Base-by-base conservation (phyloP, 2,329 filamentous ascomycete genomes). In the Sarocladiaceae sp. region DNA sequence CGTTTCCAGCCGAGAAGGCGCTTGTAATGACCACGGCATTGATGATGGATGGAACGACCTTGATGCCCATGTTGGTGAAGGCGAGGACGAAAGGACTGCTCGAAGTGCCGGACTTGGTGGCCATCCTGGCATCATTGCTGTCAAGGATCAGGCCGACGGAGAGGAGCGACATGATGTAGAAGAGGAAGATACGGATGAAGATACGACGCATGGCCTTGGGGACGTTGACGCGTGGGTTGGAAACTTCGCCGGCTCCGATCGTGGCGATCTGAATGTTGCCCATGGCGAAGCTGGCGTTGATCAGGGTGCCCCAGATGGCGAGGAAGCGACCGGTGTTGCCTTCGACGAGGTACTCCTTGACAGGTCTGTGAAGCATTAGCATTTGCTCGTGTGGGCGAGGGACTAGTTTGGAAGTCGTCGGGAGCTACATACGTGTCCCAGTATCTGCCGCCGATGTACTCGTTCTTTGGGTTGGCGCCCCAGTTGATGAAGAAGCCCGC, bases 11-110 rank as follows among this genome's bases (percentile, higher is more conserved):
- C 23, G 54, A 56, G 56, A 56, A 59, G 2, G 58, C 58, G 20
- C 53, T 56, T 22, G 58, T 58, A 10, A 59, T 55, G 8, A 63
- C 79, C 57, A 80, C 74, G 3, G 69, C 75, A 60, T 81, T 80
- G 64, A 80, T 76, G 56, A 80, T 74, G 46, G 72, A 76, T 1
- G 76, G 76, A 11, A 79, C 66, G 15, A 69, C 74, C 33, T 70
- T 65, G 63, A 80, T 76, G 20, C 74, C 72, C 31, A 77, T 76
- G 48, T 77, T 69, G 56, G 72, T 58, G 57, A 78, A 77, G 48
- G 76, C 77, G 33, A 79, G 65, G 25, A 77, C 73, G 59, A 80
- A 80, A 3, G 78, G 77, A 10, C 74, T 77, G 28, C 64, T 69
- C 58, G 69, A 70, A 50, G 71, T 73, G 15, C 70, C 69, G 0